Base-by-base conservation (phyloP, 352 stramenopile species). In the Poterioochromonas sp. region DNA sequence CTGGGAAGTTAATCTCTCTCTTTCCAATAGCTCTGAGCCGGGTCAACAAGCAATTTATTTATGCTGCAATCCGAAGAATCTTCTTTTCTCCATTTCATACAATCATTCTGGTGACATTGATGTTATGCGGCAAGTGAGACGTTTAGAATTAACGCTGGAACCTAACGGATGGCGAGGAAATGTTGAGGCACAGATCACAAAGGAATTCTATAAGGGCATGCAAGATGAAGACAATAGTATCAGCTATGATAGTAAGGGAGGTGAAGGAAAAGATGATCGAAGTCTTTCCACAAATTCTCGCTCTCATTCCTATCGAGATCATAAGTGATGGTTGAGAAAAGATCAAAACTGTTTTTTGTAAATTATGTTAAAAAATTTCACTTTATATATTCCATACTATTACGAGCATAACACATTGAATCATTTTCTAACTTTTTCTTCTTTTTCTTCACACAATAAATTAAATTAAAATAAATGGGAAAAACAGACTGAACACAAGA, bases 111-210 rank as follows among this genome's bases (percentile, higher is more conserved):
- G 37, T 65, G 69, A 77, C 37, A 1, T 12, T 26, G 32, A 18
- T 40, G 26, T 77, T 5, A 37, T 11, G 12, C 12, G 12, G 15
- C 22, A 29, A 64, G 8, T 5, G 2, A 12, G 41, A 34, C 35
- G 41, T n/a, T 34, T 77, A 32, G 69, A 77, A 64, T 29, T 77
- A 64, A 37, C 69, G 2, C 37, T 77, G 44, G 2, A 2, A 5
- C 34, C 3, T 71, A 29, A 64, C 37, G 69, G 69, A 60, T 77
- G 69, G 69, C 12, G 69, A 32, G 69, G 69, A 35, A 37, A 77
- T 43, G 69, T 77, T 39, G 69, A 77, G 32, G 26, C 5, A 26
- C 8, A 29, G 29, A 68, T 68, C 5, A 37, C 58, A 32, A 12
- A 20, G 8, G 44, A 53, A 53, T 20, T 53, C 8, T 20, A 53